Percentiles rank a stretch among this genome's conserved stretches.
Evolutionary conservation across 2,329 filamentous ascomycete genomes (phyloP).

Genomic region (Ascochyta rabiei): DNA sequence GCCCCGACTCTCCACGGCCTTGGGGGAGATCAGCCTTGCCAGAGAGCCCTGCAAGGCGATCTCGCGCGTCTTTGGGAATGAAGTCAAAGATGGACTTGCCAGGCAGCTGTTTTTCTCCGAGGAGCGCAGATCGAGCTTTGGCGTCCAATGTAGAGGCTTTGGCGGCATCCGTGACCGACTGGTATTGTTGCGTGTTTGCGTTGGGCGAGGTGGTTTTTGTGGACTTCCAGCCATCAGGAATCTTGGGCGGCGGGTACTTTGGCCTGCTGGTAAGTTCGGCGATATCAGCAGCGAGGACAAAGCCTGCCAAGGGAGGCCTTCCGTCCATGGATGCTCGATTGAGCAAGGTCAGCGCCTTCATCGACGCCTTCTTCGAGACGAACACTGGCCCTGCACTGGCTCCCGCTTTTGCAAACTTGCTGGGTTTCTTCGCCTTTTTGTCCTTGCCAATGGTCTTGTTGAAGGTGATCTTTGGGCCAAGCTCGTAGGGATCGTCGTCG

Average conservation of each 20-base stretch:
- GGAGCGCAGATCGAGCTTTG: slow-evolving; percentile 74
- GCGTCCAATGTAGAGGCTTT: slow-evolving; percentile 78
- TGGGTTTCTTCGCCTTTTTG: slow-evolving; percentile 69
- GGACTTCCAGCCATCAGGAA: slow-evolving; percentile 77
- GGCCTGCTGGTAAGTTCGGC: slow-evolving; percentile 50
- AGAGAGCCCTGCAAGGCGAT: slow-evolving; percentile 75
- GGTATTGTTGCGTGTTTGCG: slow-evolving; percentile 48
- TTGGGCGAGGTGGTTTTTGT: slow-evolving; percentile 44
- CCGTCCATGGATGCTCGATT: slow-evolving; percentile 80
- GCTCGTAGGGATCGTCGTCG: slow-evolving; percentile 91
- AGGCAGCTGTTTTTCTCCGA: slow-evolving; percentile 81
- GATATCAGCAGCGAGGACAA: slow-evolving; percentile 67
- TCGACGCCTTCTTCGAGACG: slow-evolving; percentile 68
- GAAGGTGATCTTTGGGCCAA: slow-evolving; percentile 89
- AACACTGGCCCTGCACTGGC: slow-evolving; percentile 74
- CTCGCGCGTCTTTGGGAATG: slow-evolving; percentile 76
- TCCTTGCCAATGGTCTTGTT: slow-evolving; percentile 80
- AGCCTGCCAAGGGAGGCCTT: slow-evolving; percentile 78
- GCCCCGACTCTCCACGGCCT: slow-evolving; percentile 74
- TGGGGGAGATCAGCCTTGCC: slow-evolving; percentile 79
- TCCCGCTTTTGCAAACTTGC: slow-evolving; percentile 65
- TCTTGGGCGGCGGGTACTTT: slow-evolving; percentile 67
- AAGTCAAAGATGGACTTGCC: slow-evolving; percentile 97
- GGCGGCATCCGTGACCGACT: slow-evolving; percentile 77
- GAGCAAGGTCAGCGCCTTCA: slow-evolving; percentile 52